Conservation (phyloP, 169 alveolate species). For the Cryptosporidium canis region DNA sequence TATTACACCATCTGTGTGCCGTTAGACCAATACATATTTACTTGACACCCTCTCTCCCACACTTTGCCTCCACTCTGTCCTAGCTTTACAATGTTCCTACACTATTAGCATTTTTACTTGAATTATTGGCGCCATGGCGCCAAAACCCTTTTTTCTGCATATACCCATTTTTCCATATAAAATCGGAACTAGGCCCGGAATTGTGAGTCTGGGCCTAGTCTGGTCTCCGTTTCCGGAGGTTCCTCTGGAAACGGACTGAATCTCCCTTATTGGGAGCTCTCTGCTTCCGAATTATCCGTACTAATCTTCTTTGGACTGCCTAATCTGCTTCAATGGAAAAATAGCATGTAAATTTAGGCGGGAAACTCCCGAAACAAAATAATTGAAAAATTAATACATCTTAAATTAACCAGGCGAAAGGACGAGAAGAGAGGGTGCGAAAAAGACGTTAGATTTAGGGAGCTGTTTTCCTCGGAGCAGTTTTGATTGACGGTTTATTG, state of each 20-base stretch:
- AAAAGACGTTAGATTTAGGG: no score
- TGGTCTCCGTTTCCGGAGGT: not conserved
- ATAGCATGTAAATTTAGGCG: constrained; percentile 3
- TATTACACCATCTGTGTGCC: not conserved
- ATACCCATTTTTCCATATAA: not conserved
- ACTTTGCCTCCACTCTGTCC: not conserved
- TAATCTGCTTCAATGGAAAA: not conserved
- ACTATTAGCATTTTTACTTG: not conserved
- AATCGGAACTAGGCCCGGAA: not conserved
- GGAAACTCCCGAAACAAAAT: not conserved
- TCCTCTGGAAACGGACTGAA: not conserved
- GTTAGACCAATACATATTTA: not conserved
- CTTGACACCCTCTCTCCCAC: constrained; percentile 24
- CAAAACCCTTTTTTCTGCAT: not conserved
- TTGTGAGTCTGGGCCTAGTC: no score
- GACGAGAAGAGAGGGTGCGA: no score
- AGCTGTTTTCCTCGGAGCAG: no score
- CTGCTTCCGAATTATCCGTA: not conserved
- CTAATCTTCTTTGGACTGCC: not conserved
- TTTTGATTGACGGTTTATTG: no score
- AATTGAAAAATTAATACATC: constrained; percentile 1
- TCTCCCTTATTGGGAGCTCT: no score
- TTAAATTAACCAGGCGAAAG: not conserved
- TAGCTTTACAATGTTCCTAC: not conserved
- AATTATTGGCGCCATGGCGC: constrained; percentile 12